Percentiles rank a stretch among this genome's conserved stretches.
phyloP scores from a whole-genome alignment of 129 eudicot species.

The Centella asiatica region DNA sequence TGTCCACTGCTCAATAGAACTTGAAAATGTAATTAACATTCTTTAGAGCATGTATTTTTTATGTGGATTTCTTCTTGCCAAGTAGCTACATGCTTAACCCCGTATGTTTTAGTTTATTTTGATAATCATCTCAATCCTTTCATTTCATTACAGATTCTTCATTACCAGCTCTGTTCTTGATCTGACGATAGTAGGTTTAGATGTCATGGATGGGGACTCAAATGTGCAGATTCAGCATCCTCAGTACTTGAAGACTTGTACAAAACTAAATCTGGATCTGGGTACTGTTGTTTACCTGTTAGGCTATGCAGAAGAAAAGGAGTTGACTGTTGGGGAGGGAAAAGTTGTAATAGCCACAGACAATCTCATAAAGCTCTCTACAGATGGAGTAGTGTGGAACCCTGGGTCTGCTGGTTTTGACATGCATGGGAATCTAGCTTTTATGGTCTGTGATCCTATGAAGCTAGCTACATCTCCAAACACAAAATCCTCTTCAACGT shows the following conservation, averaged over 20 bases:
- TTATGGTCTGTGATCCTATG: constrained; percentile 99
- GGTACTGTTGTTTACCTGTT: constrained; percentile 68
- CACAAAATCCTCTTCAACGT: constrained; percentile 62
- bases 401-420: constrained; percentile 96
- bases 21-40: background rate
- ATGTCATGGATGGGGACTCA: constrained; percentile 63
- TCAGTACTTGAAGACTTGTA: constrained; percentile 67
- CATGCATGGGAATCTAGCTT: constrained; percentile 75
- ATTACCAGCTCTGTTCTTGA: constrained; percentile 94
- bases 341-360: constrained; percentile 95
- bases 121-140: background rate
- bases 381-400: constrained; percentile 83
- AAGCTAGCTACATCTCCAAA: constrained; percentile 84
- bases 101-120: background rate
- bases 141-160: constrained; percentile 58
- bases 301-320: constrained; percentile 56
- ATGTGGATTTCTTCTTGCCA: background rate
- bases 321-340: constrained; percentile 77
- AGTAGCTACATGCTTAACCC: background rate
- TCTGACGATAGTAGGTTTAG: constrained; percentile 89
- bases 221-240: constrained; percentile 43
- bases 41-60: background rate
- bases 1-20: too few species aligned
- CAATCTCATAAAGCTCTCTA: constrained; percentile 75
- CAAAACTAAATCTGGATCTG: constrained; percentile 64